Base-by-base conservation (phyloP, 805 yeast genomes). In the Maudiozyma barnettii region DNA sequence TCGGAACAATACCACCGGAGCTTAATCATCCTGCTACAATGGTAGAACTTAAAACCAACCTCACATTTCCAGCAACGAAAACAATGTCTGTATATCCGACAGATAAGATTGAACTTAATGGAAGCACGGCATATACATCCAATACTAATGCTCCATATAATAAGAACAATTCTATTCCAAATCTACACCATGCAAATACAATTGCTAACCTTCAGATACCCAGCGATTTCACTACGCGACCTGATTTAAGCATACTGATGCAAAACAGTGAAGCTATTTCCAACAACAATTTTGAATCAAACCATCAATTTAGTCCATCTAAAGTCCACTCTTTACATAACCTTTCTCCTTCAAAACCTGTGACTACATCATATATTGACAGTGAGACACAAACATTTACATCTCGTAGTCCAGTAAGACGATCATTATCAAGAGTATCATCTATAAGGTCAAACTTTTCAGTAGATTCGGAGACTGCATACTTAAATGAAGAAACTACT, bases 331-430 rank as follows among this genome's bases (percentile, higher is more conserved):
- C 23, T 21, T n/a, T 20, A 18, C 40, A 37, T 18, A 19, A 19
- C 8, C 19, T 37, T 14, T 5, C 14, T 37, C 7, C 16, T 19
- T 4, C 21, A 3, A 20, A 18, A 13, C 7, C 21, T 4, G 10
- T 6, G 21, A 18, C 18, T 37, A n/a, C 16, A n/a, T 7, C 8
- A 7, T 53, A 54, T 36, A 51, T 53, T 12, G 54, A 55, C 46
- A 47, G 54, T 3, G 55, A 49, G 18, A 55, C 56, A 4, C 59
- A 55, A 41, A 55, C 59, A 5, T 45, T 48, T 23, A 53, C 49
- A 6, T 10, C 42, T n/a, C 36, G 29, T 12, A 41, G 44, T 10
- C 44, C 43, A 29, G 21, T 43, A 43, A 7, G n/a, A 5, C 23
- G 50, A 45, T 26, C 37, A 4, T 19, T 33, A 9, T 46, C 49